Evolutionary conservation across 441 rosid genomes (phyloP), one percentile per base, ranked within the genome.

Genomic region (Populus hybrid): DNA sequence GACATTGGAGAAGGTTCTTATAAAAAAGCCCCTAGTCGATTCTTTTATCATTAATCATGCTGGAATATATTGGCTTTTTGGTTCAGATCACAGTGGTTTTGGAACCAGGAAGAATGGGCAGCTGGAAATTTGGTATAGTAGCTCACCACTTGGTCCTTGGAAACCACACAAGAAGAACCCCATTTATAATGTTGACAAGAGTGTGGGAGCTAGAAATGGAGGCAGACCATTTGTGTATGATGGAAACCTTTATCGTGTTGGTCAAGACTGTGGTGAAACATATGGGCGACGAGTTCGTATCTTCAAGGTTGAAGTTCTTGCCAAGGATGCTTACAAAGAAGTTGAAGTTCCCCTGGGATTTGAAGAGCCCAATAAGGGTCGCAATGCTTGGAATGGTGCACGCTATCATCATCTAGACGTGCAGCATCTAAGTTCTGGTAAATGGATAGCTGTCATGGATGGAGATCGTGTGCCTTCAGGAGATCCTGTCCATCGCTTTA

Each of bases 401-500:
- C 91, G 99, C 3, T 80, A 88, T 66, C 99, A 94, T 81, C 99
- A 96, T 82, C 88, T 94, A 2, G 98, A 90, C 75, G 94, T 87
- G 65, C 90, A 88, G 77, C 94, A 92, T 84, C 79, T 96, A 61
- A 86, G 90, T 65, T 90, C 99, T 18, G 95, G 98, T 78, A 85
- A 88, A 76, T 96, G 92, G 95, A 77, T 96, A 75, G 98, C 87
- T 69, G 79, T 96, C 67, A 84, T 94, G 88, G 97, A 94, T 72
- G 99, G 99, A 38, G 99, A 96, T 69, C 91, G 96, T 10, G 97
- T 93, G 14, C 89, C 86, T 64, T 93, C 99, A 42, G 99, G 98
- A 6, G 91, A 94, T 42, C 50, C 82, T 3, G 80, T 79, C 21
- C 89, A 18, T 72, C 90, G 98, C 12, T 85, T 90, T 73, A 7